Evolutionary conservation across 441 rosid genomes (phyloP), one percentile per base, ranked within the genome.

Genomic region (Populus hybrid): DNA sequence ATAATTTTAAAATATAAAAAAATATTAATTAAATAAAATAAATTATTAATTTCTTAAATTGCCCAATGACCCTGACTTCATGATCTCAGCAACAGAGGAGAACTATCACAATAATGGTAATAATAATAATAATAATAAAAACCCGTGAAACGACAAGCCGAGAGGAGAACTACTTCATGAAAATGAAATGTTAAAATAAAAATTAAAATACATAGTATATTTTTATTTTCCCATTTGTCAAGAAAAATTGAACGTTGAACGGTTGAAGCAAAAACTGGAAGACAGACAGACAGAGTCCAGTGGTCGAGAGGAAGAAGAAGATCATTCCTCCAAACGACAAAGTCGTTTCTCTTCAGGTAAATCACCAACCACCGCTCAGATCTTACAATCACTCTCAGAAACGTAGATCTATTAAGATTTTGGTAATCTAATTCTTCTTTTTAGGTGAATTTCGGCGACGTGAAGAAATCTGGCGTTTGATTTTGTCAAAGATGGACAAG

Each of bases 401-500:
- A 54, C 6, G 2, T 54, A 54, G 61, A 54, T 54, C 61, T 18
- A 6, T 5, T 54, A 54, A 54, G n/a, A 54, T 54, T 16, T 54
- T 54, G 6, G 61, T 54, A 54, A 54, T 54, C 61, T 5, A 16
- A 54, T 54, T 54, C n/a, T 6, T 5, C n/a, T 54, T 16, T 42
- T 54, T 16, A 54, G 61, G 61, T 54, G n/a, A 54, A 54, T 54
- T 54, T 54, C 8, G 7, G 61, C 8, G 61, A 54, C 61, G 20
- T 14, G 61, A 54, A 54, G 61, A 54, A 54, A 54, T 54, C 61
- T 42, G 64, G 21, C 63, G 20, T 21, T 69, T 69, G 11, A 9
- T 75, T 75, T 61, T 38, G 11, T 57, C 36, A 24, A 68, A 84
- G 34, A 97, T 95, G 99, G 99, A 93, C 83, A 97, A 93, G 86